A percentile compares a stretch with the other conserved stretches of the same genome.
phyloP scores from a whole-genome alignment of 345 rosid species.

The Noccaea bulbosa region DNA sequence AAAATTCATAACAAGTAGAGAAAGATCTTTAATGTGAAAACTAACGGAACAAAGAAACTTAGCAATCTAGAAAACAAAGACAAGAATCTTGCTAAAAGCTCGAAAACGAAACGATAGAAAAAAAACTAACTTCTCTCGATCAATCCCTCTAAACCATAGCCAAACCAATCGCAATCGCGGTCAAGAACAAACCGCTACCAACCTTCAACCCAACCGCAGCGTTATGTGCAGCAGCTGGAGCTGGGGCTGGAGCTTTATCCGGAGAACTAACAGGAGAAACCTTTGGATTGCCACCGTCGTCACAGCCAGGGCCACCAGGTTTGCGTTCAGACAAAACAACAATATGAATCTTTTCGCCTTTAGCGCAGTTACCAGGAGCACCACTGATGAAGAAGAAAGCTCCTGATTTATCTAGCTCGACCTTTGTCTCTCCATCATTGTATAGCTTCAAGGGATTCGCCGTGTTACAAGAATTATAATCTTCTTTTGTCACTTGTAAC shows the following conservation, averaged over 20 bases:
- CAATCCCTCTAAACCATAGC: slow-evolving; percentile 30
- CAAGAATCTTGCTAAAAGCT: slow-evolving; percentile 19
- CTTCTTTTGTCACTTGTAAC: slow-evolving; percentile 54
- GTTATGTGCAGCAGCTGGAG: slow-evolving; percentile 25
- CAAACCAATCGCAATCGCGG: slow-evolving; percentile 23
- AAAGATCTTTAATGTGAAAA: slow-evolving; percentile 6
- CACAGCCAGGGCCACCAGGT: not conserved
- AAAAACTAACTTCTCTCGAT: slow-evolving; percentile 7
- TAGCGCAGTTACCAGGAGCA: slow-evolving; percentile 50
- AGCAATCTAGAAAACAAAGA: not conserved
- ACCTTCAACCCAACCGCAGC: slow-evolving; percentile 16
- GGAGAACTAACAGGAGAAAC: slow-evolving; percentile 15
- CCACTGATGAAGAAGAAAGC: slow-evolving; percentile 69
- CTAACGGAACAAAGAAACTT: slow-evolving; percentile 6
- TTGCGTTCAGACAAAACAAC: slow-evolving; percentile 52
- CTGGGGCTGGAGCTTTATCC: slow-evolving; percentile 16
- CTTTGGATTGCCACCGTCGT: slow-evolving; percentile 5
- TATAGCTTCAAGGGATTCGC: slow-evolving; percentile 47
- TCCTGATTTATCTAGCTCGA: slow-evolving; percentile 51
- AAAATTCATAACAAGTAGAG: slow-evolving; percentile 14
- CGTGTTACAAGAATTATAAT: slow-evolving; percentile 51
- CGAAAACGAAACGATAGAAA: not conserved
- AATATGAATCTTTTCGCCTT: slow-evolving; percentile 55
- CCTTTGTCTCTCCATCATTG: slow-evolving; percentile 54
- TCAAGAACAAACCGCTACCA: slow-evolving; percentile 16